Evolutionary conservation across 345 rosid species (phyloP).

Genomic region (Lumnitzera littorea): DNA sequence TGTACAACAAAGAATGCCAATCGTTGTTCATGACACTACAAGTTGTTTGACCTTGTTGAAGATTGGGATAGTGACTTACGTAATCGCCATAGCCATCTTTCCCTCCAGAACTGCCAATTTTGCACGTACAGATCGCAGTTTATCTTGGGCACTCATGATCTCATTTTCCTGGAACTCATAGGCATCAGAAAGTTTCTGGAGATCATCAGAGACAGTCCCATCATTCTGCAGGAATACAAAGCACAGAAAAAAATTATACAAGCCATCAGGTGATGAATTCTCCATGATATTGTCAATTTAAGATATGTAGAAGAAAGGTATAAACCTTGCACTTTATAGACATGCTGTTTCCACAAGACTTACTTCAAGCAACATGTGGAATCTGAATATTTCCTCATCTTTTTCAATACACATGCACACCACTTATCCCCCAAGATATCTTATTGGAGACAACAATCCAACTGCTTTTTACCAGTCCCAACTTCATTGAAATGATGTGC

Average conservation of each 20-base stretch:
- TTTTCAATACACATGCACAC: too few relatives aligned
- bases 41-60: slow-evolving; percentile 3
- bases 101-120: slow-evolving; percentile 82
- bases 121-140: slow-evolving; percentile 73
- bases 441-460: too few relatives aligned
- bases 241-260: slow-evolving; percentile 5
- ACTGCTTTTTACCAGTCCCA: too few relatives aligned
- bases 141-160: slow-evolving; percentile 56
- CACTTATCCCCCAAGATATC: too few relatives aligned
- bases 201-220: slow-evolving; percentile 26
- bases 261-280: too few relatives aligned
- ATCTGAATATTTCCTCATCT: too few relatives aligned
- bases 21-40: slow-evolving; percentile 4
- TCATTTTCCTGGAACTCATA: slow-evolving; percentile 84
- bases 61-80: slow-evolving; percentile 29
- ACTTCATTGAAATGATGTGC: too few relatives aligned
- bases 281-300: too few relatives aligned
- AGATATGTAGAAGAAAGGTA: too few relatives aligned
- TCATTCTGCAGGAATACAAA: slow-evolving; percentile 22
- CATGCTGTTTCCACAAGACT: too few relatives aligned
- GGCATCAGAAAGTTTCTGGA: slow-evolving; percentile 60
- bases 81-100: slow-evolving; percentile 74
- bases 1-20: slow-evolving; percentile 14
- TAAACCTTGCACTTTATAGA: too few relatives aligned
- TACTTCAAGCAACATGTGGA: too few relatives aligned